Evolutionary conservation across 2,329 filamentous ascomycete genomes (phyloP), one percentile per base, ranked within the genome.

Genomic region (Acephala macrosclerotiorum): DNA sequence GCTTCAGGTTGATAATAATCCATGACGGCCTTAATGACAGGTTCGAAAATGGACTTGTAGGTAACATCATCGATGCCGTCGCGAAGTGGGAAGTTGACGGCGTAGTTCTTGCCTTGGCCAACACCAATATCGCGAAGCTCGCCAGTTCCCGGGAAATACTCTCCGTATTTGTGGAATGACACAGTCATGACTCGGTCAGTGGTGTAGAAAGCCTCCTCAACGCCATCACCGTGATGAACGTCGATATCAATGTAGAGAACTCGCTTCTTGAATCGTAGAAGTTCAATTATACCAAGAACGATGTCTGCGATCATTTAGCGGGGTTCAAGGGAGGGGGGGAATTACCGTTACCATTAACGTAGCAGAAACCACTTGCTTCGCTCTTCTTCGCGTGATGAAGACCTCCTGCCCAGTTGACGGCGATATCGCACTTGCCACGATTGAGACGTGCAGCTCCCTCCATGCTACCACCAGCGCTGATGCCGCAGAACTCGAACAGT

Each of bases 191-290:
- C 94, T 70, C 94, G 90, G 73, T 97, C 93, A 53, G 93, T 96
- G 14, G 93, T 95, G 79, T 95, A 96, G 77, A 97, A 97, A 2
- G 94, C 94, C 77, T 97, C 92, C 76, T 97, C 94, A 20, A 97
- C 94, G 69, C 94, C 94, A 75, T 97, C 94, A 62, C 94, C 94
- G 73, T 97, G 94, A 78, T 97, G 94, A 18, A 97, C 94, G 76
- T 97, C 94, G 68, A 97, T 97, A 75, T 97, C 94, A 78, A 99
- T 93, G 81, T 99, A 99, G 58, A 99, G 87, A n/a, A 99, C 95
- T 64, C 96, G 91, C 75, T 96, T 92, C 76, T 97, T 93, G 78
- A 94, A 90, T 62, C 93, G 92, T 9, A 99, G 85, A 2, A 99
- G 87, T 76, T 98, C 93, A 59, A 98, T 89, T 72, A 97, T 97